Evolutionary conservation across 2,329 filamentous ascomycete species (phyloP).

Genomic region (Thielaviopsis musarum): DNA sequence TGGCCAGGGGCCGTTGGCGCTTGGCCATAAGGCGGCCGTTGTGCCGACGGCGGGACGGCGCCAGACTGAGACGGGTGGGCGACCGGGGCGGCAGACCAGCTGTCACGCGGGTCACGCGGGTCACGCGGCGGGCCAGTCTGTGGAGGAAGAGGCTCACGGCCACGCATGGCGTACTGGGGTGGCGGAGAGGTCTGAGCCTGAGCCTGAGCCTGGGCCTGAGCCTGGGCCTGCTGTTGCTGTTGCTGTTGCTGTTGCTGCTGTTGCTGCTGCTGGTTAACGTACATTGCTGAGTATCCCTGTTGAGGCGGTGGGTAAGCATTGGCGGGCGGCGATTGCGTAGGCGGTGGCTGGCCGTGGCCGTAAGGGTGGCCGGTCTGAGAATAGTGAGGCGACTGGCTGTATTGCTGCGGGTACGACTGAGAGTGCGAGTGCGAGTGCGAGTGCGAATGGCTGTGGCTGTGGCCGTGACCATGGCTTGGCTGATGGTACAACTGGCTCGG

Average conservation of each 20-base stretch:
- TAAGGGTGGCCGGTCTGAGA: conserved; percentile 23
- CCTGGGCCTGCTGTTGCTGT: conserved; percentile 15
- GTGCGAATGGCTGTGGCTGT: conserved; percentile 14
- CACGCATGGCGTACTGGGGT: conserved; percentile 4
- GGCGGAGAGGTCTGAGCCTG: conserved; percentile 11
- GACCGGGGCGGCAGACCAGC: background rate
- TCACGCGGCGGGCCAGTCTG: conserved; percentile 1
- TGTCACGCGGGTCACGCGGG: conserved; percentile 1
- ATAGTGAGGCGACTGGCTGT: conserved; percentile 19
- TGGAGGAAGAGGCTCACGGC: background rate
- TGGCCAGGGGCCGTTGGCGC: background rate
- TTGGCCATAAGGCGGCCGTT: background rate
- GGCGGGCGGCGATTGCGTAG: conserved; percentile 13
- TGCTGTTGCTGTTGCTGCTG: conserved; percentile 17
- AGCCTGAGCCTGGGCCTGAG: conserved; percentile 13
- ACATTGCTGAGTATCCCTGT: conserved; percentile 13
- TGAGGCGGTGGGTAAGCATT: conserved; percentile 19
- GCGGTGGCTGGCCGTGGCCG: conserved; percentile 12
- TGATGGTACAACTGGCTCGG: conserved; percentile 25
- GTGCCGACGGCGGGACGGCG: background rate
- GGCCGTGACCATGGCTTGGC: conserved; percentile 13
- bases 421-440: conserved; percentile 13
- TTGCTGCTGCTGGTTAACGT: background rate
- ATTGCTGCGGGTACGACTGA: conserved; percentile 16
- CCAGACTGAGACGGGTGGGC: background rate